Percentiles rank a stretch among this genome's conserved stretches.
phyloP scores from a whole-genome alignment of 768 basidiomycete genomes.

The Pleurotus tuber-regium region DNA sequence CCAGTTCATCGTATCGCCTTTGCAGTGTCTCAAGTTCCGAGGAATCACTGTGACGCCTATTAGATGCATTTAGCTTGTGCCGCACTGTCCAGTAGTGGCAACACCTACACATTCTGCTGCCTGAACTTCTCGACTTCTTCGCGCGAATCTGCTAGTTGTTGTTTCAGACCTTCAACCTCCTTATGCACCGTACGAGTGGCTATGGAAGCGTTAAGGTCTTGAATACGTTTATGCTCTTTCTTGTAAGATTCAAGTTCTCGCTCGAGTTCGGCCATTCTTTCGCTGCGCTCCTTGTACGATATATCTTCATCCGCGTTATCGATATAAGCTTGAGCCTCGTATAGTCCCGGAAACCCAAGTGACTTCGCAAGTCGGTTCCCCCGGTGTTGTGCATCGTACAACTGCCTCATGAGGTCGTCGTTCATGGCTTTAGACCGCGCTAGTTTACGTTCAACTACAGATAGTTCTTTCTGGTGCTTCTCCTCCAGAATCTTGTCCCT shows the following conservation, averaged over 20 bases:
- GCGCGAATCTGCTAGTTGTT: slow-evolving; percentile 19
- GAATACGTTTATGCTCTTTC: slow-evolving; percentile 11
- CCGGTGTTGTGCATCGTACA: slow-evolving; percentile 36
- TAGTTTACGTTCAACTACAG: slow-evolving; percentile 26
- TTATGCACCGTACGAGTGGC: slow-evolving; percentile 13
- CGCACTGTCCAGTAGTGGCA: no score
- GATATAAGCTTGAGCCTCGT: slow-evolving; percentile 40
- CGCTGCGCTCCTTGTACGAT: slow-evolving; percentile 33
- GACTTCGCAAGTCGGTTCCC: slow-evolving; percentile 35
- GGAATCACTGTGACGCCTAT: no score
- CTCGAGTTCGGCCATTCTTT: slow-evolving; percentile 17
- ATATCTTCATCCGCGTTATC: slow-evolving; percentile 32
- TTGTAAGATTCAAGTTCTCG: background rate
- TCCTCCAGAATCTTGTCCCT: slow-evolving; percentile 35
- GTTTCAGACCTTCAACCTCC: slow-evolving; percentile 22
- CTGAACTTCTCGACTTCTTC: slow-evolving; percentile 24
- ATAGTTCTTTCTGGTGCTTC: slow-evolving; percentile 31
- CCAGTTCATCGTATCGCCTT: slow-evolving; percentile 43
- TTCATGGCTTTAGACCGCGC: slow-evolving; percentile 30
- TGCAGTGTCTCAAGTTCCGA: slow-evolving; percentile 36
- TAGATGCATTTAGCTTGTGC: no score
- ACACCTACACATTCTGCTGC: no score
- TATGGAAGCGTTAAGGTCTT: slow-evolving; percentile 28
- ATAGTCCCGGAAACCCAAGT: slow-evolving; percentile 43
- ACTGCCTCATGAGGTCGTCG: slow-evolving; percentile 33